Evolutionary conservation across 1,284 basidiomycete species (phyloP).

Genomic region (Neolentinus lepideus): DNA sequence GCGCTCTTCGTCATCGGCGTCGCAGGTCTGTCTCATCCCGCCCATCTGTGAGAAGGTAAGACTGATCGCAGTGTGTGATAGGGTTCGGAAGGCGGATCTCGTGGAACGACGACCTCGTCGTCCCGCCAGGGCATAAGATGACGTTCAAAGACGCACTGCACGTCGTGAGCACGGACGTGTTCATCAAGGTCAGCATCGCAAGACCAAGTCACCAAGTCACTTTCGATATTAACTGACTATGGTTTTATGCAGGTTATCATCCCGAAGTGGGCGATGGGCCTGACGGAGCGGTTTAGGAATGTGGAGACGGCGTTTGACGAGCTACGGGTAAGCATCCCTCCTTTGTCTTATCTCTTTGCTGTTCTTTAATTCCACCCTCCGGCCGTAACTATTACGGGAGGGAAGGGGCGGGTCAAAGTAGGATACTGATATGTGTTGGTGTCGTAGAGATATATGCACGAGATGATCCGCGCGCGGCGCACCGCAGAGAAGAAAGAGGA

Average conservation of each 20-base stretch:
- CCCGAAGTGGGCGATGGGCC: conserved; percentile 36
- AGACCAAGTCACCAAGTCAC: no score
- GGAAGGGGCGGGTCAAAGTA: no score
- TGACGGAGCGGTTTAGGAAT: conserved; percentile 27
- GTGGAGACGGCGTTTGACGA: conserved; percentile 38
- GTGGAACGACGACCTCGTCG: conserved; percentile 36
- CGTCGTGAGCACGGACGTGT: conserved; percentile 34
- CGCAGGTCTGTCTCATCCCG: no score
- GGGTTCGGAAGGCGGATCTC: conserved; percentile 45
- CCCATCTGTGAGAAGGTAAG: no score
- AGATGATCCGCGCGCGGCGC: conserved; percentile 45
- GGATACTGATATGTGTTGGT: background rate
- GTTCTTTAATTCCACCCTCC: no score
- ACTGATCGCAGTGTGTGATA: no score
- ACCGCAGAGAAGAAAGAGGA: conserved; percentile 29
- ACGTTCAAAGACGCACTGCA: conserved; percentile 52
- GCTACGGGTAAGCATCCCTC: conserved; percentile 30
- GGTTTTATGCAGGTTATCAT: conserved; percentile 34
- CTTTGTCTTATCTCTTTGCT: conserved; percentile 1
- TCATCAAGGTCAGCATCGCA: conserved; percentile 37
- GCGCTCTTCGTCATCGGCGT: conserved; percentile 49
- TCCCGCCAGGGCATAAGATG: conserved; percentile 40
- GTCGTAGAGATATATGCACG: conserved; percentile 40
- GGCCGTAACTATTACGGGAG: no score
- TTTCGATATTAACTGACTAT: no score